Percentiles rank a stretch among this genome's conserved stretches.
Conservation (phyloP, 805 yeast genomes). For the Candida yuanshanica region DNA sequence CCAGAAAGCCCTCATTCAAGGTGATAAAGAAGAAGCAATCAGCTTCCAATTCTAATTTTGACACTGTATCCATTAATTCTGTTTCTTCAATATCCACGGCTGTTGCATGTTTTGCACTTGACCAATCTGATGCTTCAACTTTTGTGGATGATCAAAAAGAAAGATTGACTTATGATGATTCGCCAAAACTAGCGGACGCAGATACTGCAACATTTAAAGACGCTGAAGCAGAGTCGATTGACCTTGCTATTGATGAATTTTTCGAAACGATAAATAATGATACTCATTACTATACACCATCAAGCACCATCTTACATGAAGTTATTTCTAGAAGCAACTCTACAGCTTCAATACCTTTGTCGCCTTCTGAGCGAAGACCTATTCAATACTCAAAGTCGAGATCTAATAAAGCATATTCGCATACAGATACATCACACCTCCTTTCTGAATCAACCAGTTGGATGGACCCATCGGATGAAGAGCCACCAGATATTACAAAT, state of each 20-base stretch:
- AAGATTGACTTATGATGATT: background rate
- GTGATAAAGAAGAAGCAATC: background rate
- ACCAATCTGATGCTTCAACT: slow-evolving; percentile 29
- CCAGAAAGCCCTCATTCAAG: background rate
- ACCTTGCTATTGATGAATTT: slow-evolving; percentile 19
- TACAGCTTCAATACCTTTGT: background rate
- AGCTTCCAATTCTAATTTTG: background rate
- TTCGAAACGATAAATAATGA: slow-evolving; percentile 8
- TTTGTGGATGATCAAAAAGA: slow-evolving; percentile 28
- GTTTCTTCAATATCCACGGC: slow-evolving; percentile 28
- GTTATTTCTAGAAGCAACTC: background rate
- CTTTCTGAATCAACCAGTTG: slow-evolving; percentile 22
- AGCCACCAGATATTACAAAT: background rate
- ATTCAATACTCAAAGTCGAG: background rate
- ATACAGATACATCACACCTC: background rate
- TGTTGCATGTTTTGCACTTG: slow-evolving; percentile 30
- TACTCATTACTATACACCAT: slow-evolving; percentile 16
- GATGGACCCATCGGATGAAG: slow-evolving; percentile 42
- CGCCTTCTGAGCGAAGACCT: background rate
- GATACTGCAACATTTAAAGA: slow-evolving; percentile 1
- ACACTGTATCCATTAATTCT: slow-evolving; percentile 13
- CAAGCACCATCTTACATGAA: background rate
- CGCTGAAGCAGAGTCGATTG: slow-evolving; percentile 19
- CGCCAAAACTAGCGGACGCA: background rate
- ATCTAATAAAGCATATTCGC: background rate